Conservation (phyloP, 2,329 filamentous ascomycete genomes). For the Colletotrichum siamense region DNA sequence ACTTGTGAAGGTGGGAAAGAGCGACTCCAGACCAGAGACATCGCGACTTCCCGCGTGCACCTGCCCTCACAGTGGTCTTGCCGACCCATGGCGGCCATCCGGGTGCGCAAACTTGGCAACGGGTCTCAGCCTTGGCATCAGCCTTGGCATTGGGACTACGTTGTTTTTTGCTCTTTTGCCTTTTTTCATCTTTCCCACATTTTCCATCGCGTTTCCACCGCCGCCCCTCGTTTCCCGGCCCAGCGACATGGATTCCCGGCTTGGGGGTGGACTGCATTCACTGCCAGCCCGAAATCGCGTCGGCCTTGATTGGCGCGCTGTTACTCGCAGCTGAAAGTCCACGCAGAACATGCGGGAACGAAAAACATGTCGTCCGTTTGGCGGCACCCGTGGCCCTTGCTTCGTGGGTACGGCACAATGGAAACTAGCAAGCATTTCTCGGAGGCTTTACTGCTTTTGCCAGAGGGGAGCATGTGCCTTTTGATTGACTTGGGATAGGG, state of each 20-base stretch:
- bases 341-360: background rate
- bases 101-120: slow-evolving; percentile 19
- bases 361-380: background rate
- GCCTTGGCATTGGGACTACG: slow-evolving; percentile 16
- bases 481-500: background rate
- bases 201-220: background rate
- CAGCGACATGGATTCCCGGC: background rate
- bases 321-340: background rate
- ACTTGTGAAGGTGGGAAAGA: background rate
- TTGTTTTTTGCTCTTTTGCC: slow-evolving; percentile 10
- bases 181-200: background rate
- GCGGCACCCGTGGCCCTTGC: background rate
- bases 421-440: background rate
- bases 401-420: background rate
- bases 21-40: background rate
- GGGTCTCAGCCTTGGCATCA: slow-evolving; percentile 22
- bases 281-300: background rate
- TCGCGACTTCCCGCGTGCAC: background rate
- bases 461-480: background rate
- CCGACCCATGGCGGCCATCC: background rate
- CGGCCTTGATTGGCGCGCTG: background rate
- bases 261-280: background rate
- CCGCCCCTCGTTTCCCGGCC: background rate
- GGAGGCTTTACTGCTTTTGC: background rate
- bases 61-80: background rate